Evolutionary conservation across 164 flowering plant species (phyloP), one percentile per base, ranked within the genome.

Genomic region (Vitis rupestris): DNA sequence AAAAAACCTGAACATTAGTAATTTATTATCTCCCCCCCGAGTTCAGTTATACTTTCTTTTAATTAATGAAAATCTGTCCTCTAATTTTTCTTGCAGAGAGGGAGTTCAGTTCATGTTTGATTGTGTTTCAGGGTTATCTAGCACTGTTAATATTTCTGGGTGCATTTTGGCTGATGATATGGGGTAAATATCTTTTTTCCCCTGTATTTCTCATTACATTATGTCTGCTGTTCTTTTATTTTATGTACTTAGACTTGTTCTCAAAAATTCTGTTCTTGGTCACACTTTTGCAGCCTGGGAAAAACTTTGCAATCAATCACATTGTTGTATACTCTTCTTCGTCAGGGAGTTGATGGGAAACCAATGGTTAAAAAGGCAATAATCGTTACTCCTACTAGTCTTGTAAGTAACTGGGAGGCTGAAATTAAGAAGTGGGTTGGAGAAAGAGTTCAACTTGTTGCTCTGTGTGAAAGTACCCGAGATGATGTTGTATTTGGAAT

Each of bases 161-260:
- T 96, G 99, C 84, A 96, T 96, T 81, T 82, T 96, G 74, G 98
- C 99, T 19, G 99, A 96, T 84, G 99, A 96, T 78, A 96, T 96
- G 99, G 99, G 99, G 99, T 96, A 86, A 82, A 54, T 29, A 44
- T 48, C 31, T 72, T 61, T 17, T 57, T 17, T 67, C 49, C 27
- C 13, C 48, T 47, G 64, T 61, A 19, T 47, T 9, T 65, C 31
- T 14, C 2, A 8, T 19, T 51, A 50, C n/a, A 37, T 60, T 56
- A 56, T 52, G 10, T 9, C n/a, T 48, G 69, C 52, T n/a, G 31
- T 37, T 50, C 27, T 50, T 17, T 60, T 62, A 13, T 30, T 51
- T 29, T 68, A 50, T 60, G 58, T 16, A 3, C 17, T 37, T 50
- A 57, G 27, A 63, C 19, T 5, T 27, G 57, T 61, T 10, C n/a